These are phyloP conservation scores for Tolypocladium ophioglossoides DNA, from an alignment of 2,329 filamentous ascomycete genomes.

Conservation along the genomic window DNA sequence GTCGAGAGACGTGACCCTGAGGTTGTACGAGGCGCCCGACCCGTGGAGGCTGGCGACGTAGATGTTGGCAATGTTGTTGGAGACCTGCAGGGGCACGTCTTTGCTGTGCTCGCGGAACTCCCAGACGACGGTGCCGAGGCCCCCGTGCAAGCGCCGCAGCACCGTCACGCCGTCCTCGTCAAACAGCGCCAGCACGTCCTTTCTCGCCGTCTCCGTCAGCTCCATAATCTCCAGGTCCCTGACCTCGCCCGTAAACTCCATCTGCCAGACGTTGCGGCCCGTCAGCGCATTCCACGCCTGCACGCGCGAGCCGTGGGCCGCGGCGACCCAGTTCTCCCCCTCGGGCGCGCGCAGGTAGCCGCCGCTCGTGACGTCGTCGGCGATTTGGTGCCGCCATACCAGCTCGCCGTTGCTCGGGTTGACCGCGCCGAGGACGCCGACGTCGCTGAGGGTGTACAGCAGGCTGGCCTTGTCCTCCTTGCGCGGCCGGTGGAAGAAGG, in stretches of 20 bases:
- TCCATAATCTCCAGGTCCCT: conserved; percentile 70
- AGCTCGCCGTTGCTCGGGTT: conserved; percentile 78
- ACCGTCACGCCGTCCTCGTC: conserved; percentile 45
- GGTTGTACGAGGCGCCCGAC: conserved; percentile 57
- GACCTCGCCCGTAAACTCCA: conserved; percentile 45
- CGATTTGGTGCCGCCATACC: conserved; percentile 75
- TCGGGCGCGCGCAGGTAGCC: conserved; percentile 63
- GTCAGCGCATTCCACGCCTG: conserved; percentile 75
- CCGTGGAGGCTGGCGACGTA: conserved; percentile 71
- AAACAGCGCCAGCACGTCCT: conserved; percentile 63
- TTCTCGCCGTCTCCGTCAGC: conserved; percentile 50
- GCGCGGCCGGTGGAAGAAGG: conserved; percentile 88
- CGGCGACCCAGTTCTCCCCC: conserved; percentile 66
- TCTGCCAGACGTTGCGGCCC: conserved; percentile 69
- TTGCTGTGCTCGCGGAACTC: conserved; percentile 59
- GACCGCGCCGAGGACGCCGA: conserved; percentile 73
- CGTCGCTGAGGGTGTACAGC: conserved; percentile 82
- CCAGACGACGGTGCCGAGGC: conserved; percentile 67
- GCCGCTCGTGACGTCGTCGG: conserved; percentile 33
- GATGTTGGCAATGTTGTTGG: conserved; percentile 58
- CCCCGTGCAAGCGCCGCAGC: conserved; percentile 62
- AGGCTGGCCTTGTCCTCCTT: conserved; percentile 75
- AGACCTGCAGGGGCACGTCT: conserved; percentile 64
- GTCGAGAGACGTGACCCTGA: conserved; percentile 68
- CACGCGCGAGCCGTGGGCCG: conserved; percentile 59